Conservation (phyloP, 306 rosid genomes). For the Cicer chorassanicum region DNA sequence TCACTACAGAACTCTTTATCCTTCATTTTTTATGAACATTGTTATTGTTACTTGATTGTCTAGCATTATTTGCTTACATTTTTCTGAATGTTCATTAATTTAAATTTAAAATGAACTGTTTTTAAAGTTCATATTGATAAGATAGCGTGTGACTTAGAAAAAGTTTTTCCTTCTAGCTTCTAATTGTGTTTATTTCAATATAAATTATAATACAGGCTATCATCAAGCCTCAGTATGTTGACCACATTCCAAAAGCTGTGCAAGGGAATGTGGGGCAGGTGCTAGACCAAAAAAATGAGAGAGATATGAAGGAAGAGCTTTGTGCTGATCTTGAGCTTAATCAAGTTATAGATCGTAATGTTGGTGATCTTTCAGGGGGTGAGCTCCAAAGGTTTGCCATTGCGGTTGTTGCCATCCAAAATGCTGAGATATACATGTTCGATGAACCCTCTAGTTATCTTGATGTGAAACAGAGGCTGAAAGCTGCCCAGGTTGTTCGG, state of each 20-base stretch:
- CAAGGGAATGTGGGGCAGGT: constrained; percentile 98
- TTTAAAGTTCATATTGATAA: constrained; percentile 20
- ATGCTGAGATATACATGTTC: constrained; percentile 97
- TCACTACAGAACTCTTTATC: not conserved
- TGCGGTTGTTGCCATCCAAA: constrained; percentile 94
- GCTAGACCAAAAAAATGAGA: constrained; percentile 87
- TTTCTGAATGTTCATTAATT: constrained; percentile 12
- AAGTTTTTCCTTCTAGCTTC: not conserved
- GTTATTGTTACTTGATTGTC: not conserved
- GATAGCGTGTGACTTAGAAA: not conserved
- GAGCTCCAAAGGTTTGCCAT: constrained; percentile 99
- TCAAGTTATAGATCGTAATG: constrained; percentile 94
- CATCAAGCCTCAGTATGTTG: constrained; percentile 98
- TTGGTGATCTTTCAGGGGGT: constrained; percentile 96
- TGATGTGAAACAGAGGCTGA: constrained; percentile 95
- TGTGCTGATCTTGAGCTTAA: constrained; percentile 88
- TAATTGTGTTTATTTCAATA: constrained; percentile 23
- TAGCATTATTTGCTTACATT: not conserved
- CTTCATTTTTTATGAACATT: not conserved
- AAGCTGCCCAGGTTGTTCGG: constrained; percentile 93
- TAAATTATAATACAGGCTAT: constrained; percentile 62
- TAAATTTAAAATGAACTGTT: not conserved
- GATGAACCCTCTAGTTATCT: constrained; percentile 99
- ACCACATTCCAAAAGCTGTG: constrained; percentile 96
- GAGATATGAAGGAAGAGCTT: constrained; percentile 68